Evolutionary conservation across 805 yeast species (phyloP), one percentile per base, ranked within the genome.

Genomic region (Ogataea pini): DNA sequence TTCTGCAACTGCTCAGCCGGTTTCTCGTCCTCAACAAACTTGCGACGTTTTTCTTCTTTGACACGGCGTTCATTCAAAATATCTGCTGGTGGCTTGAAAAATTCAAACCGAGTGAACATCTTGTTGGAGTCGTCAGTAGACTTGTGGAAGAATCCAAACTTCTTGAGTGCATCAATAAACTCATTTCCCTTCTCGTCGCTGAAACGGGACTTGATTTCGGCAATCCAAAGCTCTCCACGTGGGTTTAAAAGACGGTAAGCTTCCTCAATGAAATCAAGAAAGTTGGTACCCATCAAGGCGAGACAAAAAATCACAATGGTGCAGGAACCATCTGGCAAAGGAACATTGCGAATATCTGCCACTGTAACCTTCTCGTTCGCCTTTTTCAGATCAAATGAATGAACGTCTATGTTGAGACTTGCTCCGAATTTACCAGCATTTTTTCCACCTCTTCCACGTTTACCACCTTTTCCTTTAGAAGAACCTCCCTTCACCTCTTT

Each of bases 221-320:
- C 94, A 40, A 94, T 89, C 99, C 99, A 94, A 40, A 94, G 70
- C 64, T 92, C 96, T 22, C 99, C 98, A 51, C 89, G 77, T 36
- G 96, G 96, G 8, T 89, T 84, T 45, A 94, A 72, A 14, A 94
- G 74, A 60, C 99, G 76, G 62, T 86, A 77, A 0, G 97, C 98
- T 64, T 94, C 99, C 49, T 83, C 76, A 45, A 94, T 80, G 63
- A 94, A 94, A 63, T 94, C 98, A 51, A 91, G 71, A 64, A 92
- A 90, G 63, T 94, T 94, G 3, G 98, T 92, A 3, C 99, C 99
- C 99, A 94, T 94, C 50, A 94, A 73, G 0, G 98, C 94, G 42
- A 94, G 75, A 67, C 99, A 94, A 68, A 91, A 94, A 5, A 94
- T 79, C n/a, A 89, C 99, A 38, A 94, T 75, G 19, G 90, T 80